Conservation (phyloP, 768 basidiomycete species). For the Clitopilus hobsonii region DNA sequence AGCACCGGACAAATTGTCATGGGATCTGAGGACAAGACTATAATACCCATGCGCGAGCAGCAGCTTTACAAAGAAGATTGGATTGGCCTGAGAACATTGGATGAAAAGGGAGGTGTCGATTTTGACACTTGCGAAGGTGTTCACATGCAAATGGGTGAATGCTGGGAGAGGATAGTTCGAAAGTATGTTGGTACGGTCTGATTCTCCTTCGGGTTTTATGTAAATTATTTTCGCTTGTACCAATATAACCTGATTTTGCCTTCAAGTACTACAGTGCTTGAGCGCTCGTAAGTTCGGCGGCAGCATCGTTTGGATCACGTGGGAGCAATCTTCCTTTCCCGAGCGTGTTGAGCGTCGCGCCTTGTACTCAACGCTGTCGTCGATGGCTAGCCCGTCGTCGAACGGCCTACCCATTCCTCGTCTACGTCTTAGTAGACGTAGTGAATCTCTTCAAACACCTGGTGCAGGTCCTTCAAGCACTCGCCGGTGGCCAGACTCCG, state of each 20-base stretch:
- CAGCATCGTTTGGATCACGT: background rate
- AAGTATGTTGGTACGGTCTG: conserved; percentile 33
- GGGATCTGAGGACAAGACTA: conserved; percentile 12
- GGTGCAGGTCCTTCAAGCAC: conserved; percentile 26
- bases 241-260: too few species aligned
- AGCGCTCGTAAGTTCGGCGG: background rate
- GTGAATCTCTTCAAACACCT: conserved; percentile 1
- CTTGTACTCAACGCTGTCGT: background rate
- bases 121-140: conserved; percentile 63
- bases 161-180: conserved; percentile 53
- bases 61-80: conserved; percentile 74
- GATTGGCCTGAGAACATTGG: conserved; percentile 72
- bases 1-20: conserved; percentile 5
- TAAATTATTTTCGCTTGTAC: background rate
- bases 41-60: conserved; percentile 71
- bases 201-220: background rate
- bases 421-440: conserved; percentile 16
- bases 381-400: conserved; percentile 22
- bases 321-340: background rate
- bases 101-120: conserved; percentile 57
- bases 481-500: background rate
- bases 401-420: conserved; percentile 23
- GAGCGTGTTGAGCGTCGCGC: background rate
- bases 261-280: too few species aligned
- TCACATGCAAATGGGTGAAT: conserved; percentile 70